Evolutionary conservation across 805 yeast species (phyloP), one percentile per base, ranked within the genome.

Genomic region (Candida glaebosa): DNA sequence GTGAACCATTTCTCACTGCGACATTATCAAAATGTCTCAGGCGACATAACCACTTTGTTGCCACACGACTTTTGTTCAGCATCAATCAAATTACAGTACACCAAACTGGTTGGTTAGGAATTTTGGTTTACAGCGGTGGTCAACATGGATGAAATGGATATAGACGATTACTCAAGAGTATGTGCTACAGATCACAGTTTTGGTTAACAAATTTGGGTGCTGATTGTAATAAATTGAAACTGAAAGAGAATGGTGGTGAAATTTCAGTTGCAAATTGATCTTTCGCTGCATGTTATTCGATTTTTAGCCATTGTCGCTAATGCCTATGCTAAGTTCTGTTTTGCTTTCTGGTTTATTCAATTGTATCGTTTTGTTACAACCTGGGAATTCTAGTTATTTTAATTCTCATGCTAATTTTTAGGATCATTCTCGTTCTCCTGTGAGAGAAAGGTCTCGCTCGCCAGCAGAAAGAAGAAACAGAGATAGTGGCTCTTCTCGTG

Each of bases 151-250:
- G 71, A 65, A 42, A 79, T 80, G 81, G 85, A 80, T 51, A 70
- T 78, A 48, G 86, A 79, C 56, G 81, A 78, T 49, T 76, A 75
- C 52, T 67, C 79, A 57, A 76, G 81, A 61, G 82, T 76, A 75
- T 61, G 80, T 45, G 20, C 14, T 15, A 19, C 18, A 18, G 15
- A 19, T 19, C 28, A 24, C 8, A 14, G 17, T 32, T 39, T 8
- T 16, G 33, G 47, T 42, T 44, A 33, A 44, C 47, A 44, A 44
- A 38, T 22, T 12, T 7, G 8, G 12, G 18, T 36, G 39, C 12
- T 36, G 18, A 22, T 36, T 12, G 35, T 17, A 32, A 10, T 10
- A n/a, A 30, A 24, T 24, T 24, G 12, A 24, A 24, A n/a, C n/a
- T n/a, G n/a, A n/a, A n/a, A n/a, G n/a, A n/a, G n/a, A n/a, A n/a